Evolutionary conservation across 139 green algal genomes (phyloP), one percentile per base, ranked within the genome.

Genomic region (Mesotaenium endlicherianum): DNA sequence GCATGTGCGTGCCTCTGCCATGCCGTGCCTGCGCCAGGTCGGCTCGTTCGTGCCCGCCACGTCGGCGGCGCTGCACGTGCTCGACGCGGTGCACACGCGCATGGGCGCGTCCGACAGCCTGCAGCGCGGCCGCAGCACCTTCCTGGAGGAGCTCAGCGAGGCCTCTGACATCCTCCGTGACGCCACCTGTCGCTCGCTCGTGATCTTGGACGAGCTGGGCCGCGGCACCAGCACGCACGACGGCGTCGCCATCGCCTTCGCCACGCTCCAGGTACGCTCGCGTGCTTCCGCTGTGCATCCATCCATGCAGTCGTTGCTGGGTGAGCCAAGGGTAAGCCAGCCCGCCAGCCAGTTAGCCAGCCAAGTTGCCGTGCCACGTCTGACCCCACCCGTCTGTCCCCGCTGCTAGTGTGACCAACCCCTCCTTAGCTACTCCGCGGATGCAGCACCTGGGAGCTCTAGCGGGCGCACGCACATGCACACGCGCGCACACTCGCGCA

Each of bases 71-170:
- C 74, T 98, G 59, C 86, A 86, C 0, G 89, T 94, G 17, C 80
- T 97, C 42, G 95, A 98, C 81, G 91, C 75, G 20, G 85, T 98
- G 20, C 92, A 90, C 84, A 96, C 92, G 1, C 92, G 95, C 80
- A 97, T 98, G 94, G 95, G 95, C 34, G 95, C 95, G 36, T 91
- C 85, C 1, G 95, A 98, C 88, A 93, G 91, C 83, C 36, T 90
- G 31, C 36, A 44, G 20, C 41, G 38, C 11, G 60, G 77, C 34
- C 67, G 77, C 8, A 93, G 89, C 60, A 95, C 91, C 1, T 97
- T 97, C 67, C 72, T 88, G 88, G 57, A 96, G 88, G 94, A 97
- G 89, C 90, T 96, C 60, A 81, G 49, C 0, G 95, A 98, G 67
- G 88, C 93, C 1, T 90, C 90, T 5, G n/a, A 40, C 42, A 94